Percentiles rank a stretch among this genome's conserved stretches.
phyloP scores from a whole-genome alignment of 441 rosid genomes.

The Gossypium gossypioides region DNA sequence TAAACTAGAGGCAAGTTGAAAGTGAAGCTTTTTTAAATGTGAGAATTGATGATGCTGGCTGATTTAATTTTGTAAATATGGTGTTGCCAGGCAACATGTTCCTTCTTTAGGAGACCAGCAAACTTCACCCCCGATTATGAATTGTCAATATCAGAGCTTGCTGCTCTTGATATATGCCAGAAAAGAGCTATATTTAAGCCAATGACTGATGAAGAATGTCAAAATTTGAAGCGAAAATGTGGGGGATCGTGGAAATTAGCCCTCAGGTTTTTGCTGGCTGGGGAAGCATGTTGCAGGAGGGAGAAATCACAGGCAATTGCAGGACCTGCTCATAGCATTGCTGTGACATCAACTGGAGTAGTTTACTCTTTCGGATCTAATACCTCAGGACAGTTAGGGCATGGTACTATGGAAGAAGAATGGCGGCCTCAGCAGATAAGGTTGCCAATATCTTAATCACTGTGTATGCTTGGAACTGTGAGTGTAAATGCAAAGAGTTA shows the following conservation, averaged over 20 bases:
- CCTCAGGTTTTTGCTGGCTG: slow-evolving; percentile 76
- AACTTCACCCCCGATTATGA: slow-evolving; percentile 67
- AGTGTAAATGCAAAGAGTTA: slow-evolving; percentile 29
- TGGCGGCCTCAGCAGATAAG: slow-evolving; percentile 67
- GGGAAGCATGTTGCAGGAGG: slow-evolving; percentile 86
- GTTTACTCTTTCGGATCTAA: slow-evolving; percentile 82
- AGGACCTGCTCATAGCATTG: slow-evolving; percentile 93
- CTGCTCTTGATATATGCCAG: slow-evolving; percentile 89
- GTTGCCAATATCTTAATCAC: slow-evolving; percentile 40
- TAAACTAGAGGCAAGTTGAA: slow-evolving; percentile 78
- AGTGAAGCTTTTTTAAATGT: slow-evolving; percentile 4
- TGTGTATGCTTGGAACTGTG: slow-evolving; percentile 21
- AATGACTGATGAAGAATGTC: slow-evolving; percentile 60
- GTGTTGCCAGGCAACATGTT: slow-evolving; percentile 75
- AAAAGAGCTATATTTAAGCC: slow-evolving; percentile 76
- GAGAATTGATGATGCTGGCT: slow-evolving; percentile 49
- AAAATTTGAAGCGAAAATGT: slow-evolving; percentile 60
- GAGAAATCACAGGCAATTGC: slow-evolving; percentile 90
- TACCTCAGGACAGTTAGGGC: slow-evolving; percentile 82
- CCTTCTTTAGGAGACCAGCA: slow-evolving; percentile 91
- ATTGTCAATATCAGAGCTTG: slow-evolving; percentile 75
- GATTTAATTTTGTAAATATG: slow-evolving; percentile 35
- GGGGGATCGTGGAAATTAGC: slow-evolving; percentile 97
- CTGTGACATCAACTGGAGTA: slow-evolving; percentile 65
- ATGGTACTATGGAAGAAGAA: slow-evolving; percentile 65